Conservation (phyloP, 2,329 filamentous ascomycete genomes). For the Colletotrichum destructivum region DNA sequence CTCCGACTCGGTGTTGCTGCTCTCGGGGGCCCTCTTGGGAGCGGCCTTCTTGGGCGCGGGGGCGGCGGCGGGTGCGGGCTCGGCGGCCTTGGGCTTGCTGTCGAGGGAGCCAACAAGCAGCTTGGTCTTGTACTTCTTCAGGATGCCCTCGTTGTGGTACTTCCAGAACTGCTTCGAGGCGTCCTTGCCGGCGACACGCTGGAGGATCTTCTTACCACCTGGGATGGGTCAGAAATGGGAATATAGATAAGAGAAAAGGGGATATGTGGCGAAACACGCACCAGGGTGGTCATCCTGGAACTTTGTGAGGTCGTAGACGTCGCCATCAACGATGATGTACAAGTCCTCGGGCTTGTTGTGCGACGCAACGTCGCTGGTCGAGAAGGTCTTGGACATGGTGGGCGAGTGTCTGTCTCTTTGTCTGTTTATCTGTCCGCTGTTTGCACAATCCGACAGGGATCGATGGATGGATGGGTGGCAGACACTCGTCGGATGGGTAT, state of each 20-base stretch:
- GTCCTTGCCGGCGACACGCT: slow-evolving; percentile 75
- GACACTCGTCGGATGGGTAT: slow-evolving; percentile 10
- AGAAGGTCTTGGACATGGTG: slow-evolving; percentile 89
- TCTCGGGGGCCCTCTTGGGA: slow-evolving; percentile 54
- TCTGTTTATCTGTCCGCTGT: not conserved
- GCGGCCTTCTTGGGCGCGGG: slow-evolving; percentile 57
- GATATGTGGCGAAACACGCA: slow-evolving; percentile 54
- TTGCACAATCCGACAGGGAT: slow-evolving; percentile 13
- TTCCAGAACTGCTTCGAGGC: slow-evolving; percentile 80
- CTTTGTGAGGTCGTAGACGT: slow-evolving; percentile 95
- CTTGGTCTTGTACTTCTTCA: slow-evolving; percentile 87
- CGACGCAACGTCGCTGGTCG: slow-evolving; percentile 86
- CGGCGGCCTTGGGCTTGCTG: slow-evolving; percentile 81
- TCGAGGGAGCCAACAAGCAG: slow-evolving; percentile 91
- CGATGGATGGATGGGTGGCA: not conserved
- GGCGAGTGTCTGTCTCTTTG: slow-evolving; percentile 18
- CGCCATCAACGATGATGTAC: slow-evolving; percentile 93
- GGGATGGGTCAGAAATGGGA: not conserved
- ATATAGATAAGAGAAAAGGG: no score
- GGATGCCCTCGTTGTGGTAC: slow-evolving; percentile 86
- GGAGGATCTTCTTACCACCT: slow-evolving; percentile 77
- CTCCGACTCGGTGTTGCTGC: slow-evolving; percentile 71
- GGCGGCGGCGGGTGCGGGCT: slow-evolving; percentile 62
- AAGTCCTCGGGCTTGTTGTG: slow-evolving; percentile 91
- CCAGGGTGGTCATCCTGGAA: slow-evolving; percentile 90